A percentile compares a stretch with the other conserved stretches of the same genome.
Conservation (phyloP, 306 rosid species). For the Oemleria cerasiformis region DNA sequence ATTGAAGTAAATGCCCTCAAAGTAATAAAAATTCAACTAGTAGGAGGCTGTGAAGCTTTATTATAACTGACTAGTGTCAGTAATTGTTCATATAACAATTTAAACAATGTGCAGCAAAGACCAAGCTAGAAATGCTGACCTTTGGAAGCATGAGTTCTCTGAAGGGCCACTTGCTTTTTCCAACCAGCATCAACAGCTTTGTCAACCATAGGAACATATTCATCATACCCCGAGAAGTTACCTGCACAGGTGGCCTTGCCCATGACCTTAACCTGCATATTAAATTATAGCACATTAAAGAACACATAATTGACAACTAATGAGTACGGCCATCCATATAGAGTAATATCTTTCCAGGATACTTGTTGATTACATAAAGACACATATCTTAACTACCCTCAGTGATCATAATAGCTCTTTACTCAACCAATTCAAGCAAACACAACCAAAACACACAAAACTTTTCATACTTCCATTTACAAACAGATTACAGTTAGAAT, state of each 20-base stretch:
- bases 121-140: conserved; percentile 38
- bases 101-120: conserved; percentile 1
- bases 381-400: not conserved
- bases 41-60: not conserved
- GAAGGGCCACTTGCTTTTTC: conserved; percentile 66
- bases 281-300: not conserved
- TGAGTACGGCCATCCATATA: conserved; percentile 8
- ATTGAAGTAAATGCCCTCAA: not conserved
- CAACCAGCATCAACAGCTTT: conserved; percentile 85
- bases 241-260: conserved; percentile 67
- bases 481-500: not conserved
- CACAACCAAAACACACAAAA: not conserved
- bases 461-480: not conserved
- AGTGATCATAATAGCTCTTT: not conserved
- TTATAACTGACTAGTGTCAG: not conserved
- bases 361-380: not conserved
- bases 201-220: conserved; percentile 95
- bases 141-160: conserved; percentile 50
- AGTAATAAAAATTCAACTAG: not conserved
- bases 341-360: not conserved
- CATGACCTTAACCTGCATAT: conserved; percentile 60
- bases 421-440: conserved; percentile 1
- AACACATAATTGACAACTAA: conserved; percentile 16
- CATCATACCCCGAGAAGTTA: conserved; percentile 74
- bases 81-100: not conserved